Conservation (phyloP, 139 green algal genomes). For the Chlamydomonas sphaeroides region DNA sequence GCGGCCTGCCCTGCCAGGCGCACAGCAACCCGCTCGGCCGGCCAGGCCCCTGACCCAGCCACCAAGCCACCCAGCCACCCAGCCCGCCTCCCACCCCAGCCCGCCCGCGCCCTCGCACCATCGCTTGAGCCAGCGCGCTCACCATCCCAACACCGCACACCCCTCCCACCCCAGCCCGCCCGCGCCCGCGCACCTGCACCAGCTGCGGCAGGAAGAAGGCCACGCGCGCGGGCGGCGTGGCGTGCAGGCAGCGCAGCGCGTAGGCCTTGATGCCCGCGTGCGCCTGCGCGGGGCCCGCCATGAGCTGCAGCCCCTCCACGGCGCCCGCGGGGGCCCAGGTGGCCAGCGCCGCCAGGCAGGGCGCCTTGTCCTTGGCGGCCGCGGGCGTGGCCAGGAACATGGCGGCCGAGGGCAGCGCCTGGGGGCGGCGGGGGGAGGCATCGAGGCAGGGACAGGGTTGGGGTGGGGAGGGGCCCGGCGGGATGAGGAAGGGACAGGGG, state of each 20-base stretch:
- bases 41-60: too few relatives aligned
- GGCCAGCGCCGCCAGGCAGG: slow-evolving; percentile 56
- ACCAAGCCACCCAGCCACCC: too few relatives aligned
- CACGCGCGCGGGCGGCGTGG: slow-evolving; percentile 54
- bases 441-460: too few relatives aligned
- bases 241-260: slow-evolving; percentile 60
- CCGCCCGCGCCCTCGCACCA: too few relatives aligned
- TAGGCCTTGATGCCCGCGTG: slow-evolving; percentile 55
- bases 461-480: too few relatives aligned
- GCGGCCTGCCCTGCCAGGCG: too few relatives aligned
- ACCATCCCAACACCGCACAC: too few relatives aligned
- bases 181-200: slow-evolving; percentile 71
- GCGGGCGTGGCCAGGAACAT: slow-evolving; percentile 63
- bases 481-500: too few relatives aligned
- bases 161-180: too few relatives aligned
- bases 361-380: slow-evolving; percentile 24
- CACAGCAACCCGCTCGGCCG: too few relatives aligned
- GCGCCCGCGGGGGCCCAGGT: slow-evolving; percentile 62
- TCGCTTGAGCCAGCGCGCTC: neutral
- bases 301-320: slow-evolving; percentile 75
- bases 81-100: too few relatives aligned
- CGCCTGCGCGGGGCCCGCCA: slow-evolving; percentile 53
- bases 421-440: too few relatives aligned
- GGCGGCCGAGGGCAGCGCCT: slow-evolving; percentile 66
- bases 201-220: slow-evolving; percentile 96